Evolutionary conservation across 2,329 filamentous ascomycete species (phyloP), one percentile per base, ranked within the genome.

Genomic region (Lecanoromycetidae sp.): DNA sequence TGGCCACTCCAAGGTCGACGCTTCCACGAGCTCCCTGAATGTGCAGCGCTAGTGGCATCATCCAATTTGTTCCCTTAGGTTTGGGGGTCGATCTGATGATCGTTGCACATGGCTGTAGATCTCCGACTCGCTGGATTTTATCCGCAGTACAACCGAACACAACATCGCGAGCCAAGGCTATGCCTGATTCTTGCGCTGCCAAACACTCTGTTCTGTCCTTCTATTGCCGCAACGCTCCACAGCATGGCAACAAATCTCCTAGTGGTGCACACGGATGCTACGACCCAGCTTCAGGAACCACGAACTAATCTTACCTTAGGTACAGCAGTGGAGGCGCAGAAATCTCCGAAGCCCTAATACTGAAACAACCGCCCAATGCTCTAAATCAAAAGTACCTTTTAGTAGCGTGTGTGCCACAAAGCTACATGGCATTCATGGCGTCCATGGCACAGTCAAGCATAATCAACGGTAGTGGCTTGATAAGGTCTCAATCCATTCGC

Each of bases 61-160:
- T 27, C 23, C 22, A 15, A 33, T 6, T 26, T 17, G 19, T 15
- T 36, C 13, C 9, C 17, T 33, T 34, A 34, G 27, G 36, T 12
- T 46, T 38, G 17, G 17, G 36, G 44, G 43, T 46, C 44, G 44
- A 47, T 47, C 44, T 37, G 44, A 34, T 47, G 44, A 47, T 47
- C 44, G 35, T 29, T 34, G 33, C 44, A 47, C 44, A 37, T 47
- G 44, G 44, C 26, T 47, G 37, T 15, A 41, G 44, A 47, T 47
- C 44, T 47, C 36, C 44, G 30, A 40, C n/a, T 40, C 23, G 23
- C 26, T 35, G 8, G 44, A 41, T 42, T 40, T 32, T 41, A 40
- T 29, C 44, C 36, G 44, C 36, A 41, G 27, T 27, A 10, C 35
- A 25, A 40, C 29, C 30, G 37, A 29, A 22, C 35, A 29, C 42